A percentile compares a stretch with the other conserved stretches of the same genome.
Conservation (phyloP, 192 early-diverging fungal genomes). For the Backusella circina region DNA sequence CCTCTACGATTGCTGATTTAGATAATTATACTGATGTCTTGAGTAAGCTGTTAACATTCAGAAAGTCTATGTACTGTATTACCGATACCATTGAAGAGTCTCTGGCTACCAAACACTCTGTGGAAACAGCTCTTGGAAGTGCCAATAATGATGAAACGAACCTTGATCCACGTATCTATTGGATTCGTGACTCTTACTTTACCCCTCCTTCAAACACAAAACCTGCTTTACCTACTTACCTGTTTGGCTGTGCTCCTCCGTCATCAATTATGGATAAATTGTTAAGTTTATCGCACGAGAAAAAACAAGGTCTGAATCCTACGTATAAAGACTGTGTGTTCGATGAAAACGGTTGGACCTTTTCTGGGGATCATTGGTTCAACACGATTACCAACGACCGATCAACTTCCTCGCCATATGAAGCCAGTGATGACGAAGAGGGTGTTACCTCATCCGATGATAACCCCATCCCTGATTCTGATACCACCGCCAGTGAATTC, state of each 20-base stretch:
- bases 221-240: background rate
- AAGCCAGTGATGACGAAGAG: background rate
- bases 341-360: background rate
- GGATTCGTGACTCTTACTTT: background rate
- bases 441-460: background rate
- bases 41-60: background rate
- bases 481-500: background rate
- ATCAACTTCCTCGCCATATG: background rate
- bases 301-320: background rate
- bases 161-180: background rate
- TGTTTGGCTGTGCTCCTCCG: background rate
- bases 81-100: background rate
- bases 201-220: no score
- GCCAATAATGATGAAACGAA: background rate
- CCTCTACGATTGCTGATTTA: background rate
- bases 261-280: background rate
- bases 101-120: background rate
- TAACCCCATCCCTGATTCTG: background rate
- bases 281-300: no score
- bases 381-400: background rate
- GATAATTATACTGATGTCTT: background rate
- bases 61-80: background rate
- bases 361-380: background rate
- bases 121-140: background rate
- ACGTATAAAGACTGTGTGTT: background rate